Evolutionary conservation across 495 filamentous ascomycete genomes (phyloP), one percentile per base, ranked within the genome.

Genomic region (Margaritispora aquatica): DNA sequence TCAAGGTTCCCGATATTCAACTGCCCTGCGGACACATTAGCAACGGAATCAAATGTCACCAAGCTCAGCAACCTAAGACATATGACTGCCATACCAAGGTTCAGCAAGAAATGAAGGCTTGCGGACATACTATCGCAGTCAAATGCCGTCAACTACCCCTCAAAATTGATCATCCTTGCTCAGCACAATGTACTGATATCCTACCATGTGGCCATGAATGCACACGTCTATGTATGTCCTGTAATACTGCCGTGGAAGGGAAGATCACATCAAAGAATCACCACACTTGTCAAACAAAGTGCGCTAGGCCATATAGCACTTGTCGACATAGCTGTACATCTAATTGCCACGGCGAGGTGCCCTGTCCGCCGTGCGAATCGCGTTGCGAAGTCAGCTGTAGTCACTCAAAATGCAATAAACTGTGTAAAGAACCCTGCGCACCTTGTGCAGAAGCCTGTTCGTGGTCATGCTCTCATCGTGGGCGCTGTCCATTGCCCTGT

Each of bases 141-240:
- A 51, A 64, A 21, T 93, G 88, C 63, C 61, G 71, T 36, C 61
- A 73, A 26, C 70, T 84, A 51, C 70, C 83, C 0, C 36, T 54
- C 1, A 26, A 51, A 1, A 10, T 47, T 0, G 38, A 61, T 1
- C 82, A 77, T 58, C 54, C 54, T 0, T 92, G 87, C 62, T 34
- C 26, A 0, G 69, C 67, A 9, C 23, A 46, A 20, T 92, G 88
- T 59, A 68, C 69, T 0, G 58, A 63, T 0, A 13, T 57, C 3
- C 69, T 87, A 2, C 58, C 60, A 9, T 92, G 88, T 69, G 85
- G 86, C 2, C 87, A 92, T 64, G 51, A 27, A 2, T 92, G 89
- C 67, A 73, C 68, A 27, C 65, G 66, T 0, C 57, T 36, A 8
- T 91, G 88, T 64, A 63, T 51, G 15, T 46, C 68, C 0, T 90